Evolutionary conservation across 371 early-diverging fungal genomes (phyloP), one percentile per base, ranked within the genome.

Genomic region (Saksenaea vasiformis): DNA sequence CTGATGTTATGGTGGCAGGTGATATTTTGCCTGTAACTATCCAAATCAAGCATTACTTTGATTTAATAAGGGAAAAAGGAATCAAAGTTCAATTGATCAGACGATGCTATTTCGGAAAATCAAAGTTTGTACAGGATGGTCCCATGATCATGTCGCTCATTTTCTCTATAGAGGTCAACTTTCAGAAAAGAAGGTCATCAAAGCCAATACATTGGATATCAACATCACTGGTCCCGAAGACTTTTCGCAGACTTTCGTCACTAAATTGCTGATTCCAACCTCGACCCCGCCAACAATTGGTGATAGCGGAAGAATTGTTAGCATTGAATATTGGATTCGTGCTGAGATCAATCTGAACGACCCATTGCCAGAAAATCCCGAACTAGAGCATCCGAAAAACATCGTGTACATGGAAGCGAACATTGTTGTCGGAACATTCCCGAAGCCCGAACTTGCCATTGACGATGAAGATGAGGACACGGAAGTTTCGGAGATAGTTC

Each of bases 351-450:
- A 79, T 56, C 64, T 77, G 10, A 77, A 80, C 47, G 70, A 68
- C 17, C 65, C 64, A 35, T 65, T 44, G 22, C 67, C 36, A n/a
- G 65, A 73, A 1, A 56, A 58, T 9, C 56, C 51, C 3, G 35
- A 54, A 14, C 35, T 43, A 10, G 68, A 67, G 35, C 28, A 66
- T 15, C 54, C 66, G 7, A 38, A 41, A 24, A 67, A 74, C 51
- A 60, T 68, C 26, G 64, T 72, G 0, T 24, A 56, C 4, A 72
- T 73, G 41, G 65, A 68, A n/a, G n/a, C 62, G 13, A 69, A 71
- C 5, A 68, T 80, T 47, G 66, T 65, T n/a, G 64, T 80, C 24
- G 80, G 80, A n/a, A 80, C 80, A 2, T 71, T 61, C 26, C 77
- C 80, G 2, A 74, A 65, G 38, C 68, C 72, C 28, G 59, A 67